Base-by-base conservation (phyloP, 2,329 filamentous ascomycete genomes). In the Fusarium floridanum region DNA sequence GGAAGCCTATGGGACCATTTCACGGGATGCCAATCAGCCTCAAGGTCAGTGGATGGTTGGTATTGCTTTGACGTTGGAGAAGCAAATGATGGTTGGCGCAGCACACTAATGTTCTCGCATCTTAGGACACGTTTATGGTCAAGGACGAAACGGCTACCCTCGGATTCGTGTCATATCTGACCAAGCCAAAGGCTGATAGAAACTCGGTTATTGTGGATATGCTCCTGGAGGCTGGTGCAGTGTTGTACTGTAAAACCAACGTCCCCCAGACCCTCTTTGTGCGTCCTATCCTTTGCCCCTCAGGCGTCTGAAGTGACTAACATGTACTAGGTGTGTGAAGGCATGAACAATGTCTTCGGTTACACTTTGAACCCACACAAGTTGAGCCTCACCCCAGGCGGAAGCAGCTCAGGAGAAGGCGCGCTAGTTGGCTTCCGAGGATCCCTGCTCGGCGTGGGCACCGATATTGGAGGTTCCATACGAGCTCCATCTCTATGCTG, bases 331-430 rank as follows among this genome's bases (percentile, higher is more conserved):
- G 50, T 56, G 11, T 56, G 50, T 6, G 50, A 56, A 20, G 50
- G 50, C 11, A 56, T 56, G 50, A 56, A 56, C 10, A 56, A 56
- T 10, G 50, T 56, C 50, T 56, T 56, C 5, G 50, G 50, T 2
- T 20, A 56, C 50, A 56, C 39, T 8, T 29, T 48, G 37, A 61
- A 48, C 24, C 59, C 59, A 3, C 27, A 43, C 27, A 48, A 48
- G 27, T 9, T 61, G n/a, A 29, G 37, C 24, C 59, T 61, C 5
- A 61, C 59, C 4, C 59, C 59, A n/a, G 16, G 37, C 24, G 59
- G 59, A 17, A 61, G 59, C 11, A 61, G 59, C n/a, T 61, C 59
- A 11, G 59, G 59, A 12, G 59, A 61, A 14, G 59, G 59, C 2
- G 59, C 59, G 1, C 17, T 61, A 3, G 59, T 61, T 16, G 59